phyloP scores from a whole-genome alignment of 495 filamentous ascomycete species.

The Annulohypoxylon moriforme region DNA sequence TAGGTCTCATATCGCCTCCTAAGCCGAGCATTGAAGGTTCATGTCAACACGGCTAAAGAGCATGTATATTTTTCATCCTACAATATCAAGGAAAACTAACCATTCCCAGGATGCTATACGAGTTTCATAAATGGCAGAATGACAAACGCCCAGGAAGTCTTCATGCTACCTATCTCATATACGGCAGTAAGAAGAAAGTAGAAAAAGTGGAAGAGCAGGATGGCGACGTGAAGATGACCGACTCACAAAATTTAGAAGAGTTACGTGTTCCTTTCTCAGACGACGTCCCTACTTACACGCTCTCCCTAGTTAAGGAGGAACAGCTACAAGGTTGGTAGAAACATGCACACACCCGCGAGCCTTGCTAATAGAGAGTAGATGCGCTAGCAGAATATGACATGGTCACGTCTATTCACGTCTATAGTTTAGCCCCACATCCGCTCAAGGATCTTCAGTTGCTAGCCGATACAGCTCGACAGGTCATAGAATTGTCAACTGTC shows the following conservation, averaged over 20 bases:
- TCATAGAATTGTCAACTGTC: conserved; percentile 49
- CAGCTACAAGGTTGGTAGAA: conserved; percentile 72
- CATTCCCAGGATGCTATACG: conserved; percentile 80
- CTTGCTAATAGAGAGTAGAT: conserved; percentile 59
- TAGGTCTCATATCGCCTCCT: conserved; percentile 88
- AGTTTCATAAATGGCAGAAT: conserved; percentile 86
- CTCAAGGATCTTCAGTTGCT: conserved; percentile 81
- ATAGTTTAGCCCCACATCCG: conserved; percentile 79
- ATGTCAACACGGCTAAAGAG: conserved; percentile 87
- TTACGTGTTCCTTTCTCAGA: conserved; percentile 49
- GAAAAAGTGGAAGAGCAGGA: conserved; percentile 55
- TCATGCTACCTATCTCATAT: conserved; percentile 88
- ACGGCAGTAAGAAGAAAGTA: conserved; percentile 63
- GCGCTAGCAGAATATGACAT: conserved; percentile 73
- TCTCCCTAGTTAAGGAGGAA: conserved; percentile 84
- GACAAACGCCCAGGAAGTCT: conserved; percentile 76
- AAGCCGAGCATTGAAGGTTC: conserved; percentile 80
- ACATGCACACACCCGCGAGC: conserved; percentile 1
- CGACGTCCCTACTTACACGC: conserved; percentile 60
- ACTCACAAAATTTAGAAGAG: conserved; percentile 55
- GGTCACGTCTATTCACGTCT: conserved; percentile 83
- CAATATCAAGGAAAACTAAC: background rate
- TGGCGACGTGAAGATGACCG: conserved; percentile 79
- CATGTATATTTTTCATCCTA: conserved; percentile 41
- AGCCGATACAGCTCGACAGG: conserved; percentile 75